Evolutionary conservation across 805 yeast genomes (phyloP), one percentile per base, ranked within the genome.

Genomic region (Ogataea ramenticola): DNA sequence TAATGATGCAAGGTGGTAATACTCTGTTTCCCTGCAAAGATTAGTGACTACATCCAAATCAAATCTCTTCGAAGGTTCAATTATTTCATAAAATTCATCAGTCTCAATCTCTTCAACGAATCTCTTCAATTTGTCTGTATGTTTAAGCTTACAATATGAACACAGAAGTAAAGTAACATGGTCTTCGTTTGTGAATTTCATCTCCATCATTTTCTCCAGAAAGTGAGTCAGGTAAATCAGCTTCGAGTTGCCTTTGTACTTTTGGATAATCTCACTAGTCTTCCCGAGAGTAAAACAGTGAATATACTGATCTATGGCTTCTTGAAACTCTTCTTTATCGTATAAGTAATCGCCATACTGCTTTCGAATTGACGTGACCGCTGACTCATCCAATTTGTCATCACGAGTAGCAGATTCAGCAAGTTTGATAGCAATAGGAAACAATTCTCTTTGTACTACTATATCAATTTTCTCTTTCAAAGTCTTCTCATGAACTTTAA

Each of bases 161-260:
- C 91, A 83, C 22, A 90, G 62, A 35, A 90, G 67, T 22, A 91
- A 62, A 0, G 96, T 89, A 6, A 88, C 73, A 60, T 91, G 97
- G 56, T 89, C 95, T 27, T 77, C 71, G n/a, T 77, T 75, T 0
- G 96, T 81, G 14, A 72, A 51, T 2, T 74, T 71, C 36, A 70
- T 60, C 8, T 71, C 71, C 43, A 84, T 68, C 49, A 89, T 67
- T 12, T 74, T 74, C 58, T 79, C 79, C 30, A 89, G 64, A 49
- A 83, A 89, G 36, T 68, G 67, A 0, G 87, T 73, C 53, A 90
- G 64, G 46, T 77, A 77, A 26, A 69, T 66, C 1, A 87, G 84
- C 45, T 83, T 82, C 7, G 86, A 79, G 19, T 88, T 82, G 47
- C 83, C 95, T 49, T 84, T 81, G 60, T 82, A 87, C 53, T 82